Percentiles rank a stretch among this genome's conserved stretches.
phyloP scores from a whole-genome alignment of 1,284 basidiomycete species.

The Ceratobasidium sp. region DNA sequence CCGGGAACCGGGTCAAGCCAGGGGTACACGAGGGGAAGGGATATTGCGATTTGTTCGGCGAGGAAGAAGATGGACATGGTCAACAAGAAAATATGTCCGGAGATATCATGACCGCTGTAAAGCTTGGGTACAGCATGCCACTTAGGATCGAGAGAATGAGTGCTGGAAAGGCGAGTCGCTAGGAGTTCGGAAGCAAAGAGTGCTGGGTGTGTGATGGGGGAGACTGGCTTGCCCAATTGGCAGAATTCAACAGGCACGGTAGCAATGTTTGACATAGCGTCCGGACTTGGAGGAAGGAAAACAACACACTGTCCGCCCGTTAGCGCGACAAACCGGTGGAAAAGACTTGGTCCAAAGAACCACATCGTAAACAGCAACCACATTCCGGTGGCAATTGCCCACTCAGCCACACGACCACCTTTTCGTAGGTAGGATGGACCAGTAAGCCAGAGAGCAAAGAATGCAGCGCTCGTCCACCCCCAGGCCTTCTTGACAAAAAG shows the following conservation, averaged over 20 bases:
- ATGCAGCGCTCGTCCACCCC: conserved; percentile 88
- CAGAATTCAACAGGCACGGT: conserved; percentile 75
- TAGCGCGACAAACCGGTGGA: conserved; percentile 79
- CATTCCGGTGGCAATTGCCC: conserved; percentile 72
- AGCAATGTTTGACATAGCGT: conserved; percentile 60
- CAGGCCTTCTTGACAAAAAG: conserved; percentile 93
- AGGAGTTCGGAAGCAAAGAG: conserved; percentile 67
- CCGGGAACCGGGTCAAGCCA: conserved; percentile 45
- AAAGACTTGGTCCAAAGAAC: conserved; percentile 92
- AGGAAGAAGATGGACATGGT: conserved; percentile 87
- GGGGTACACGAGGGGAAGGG: conserved; percentile 62
- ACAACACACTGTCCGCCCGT: conserved; percentile 89
- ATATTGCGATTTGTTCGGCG: conserved; percentile 75
- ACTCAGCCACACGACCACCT: conserved; percentile 67
- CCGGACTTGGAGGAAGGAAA: conserved; percentile 63
- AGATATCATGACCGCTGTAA: conserved; percentile 91
- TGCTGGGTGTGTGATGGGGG: conserved; percentile 72
- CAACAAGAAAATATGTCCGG: conserved; percentile 94
- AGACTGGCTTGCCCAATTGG: conserved; percentile 66
- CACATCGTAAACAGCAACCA: conserved; percentile 87
- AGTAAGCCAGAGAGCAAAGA: conserved; percentile 72
- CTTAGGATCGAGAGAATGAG: conserved; percentile 33
- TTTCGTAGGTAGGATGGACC: conserved; percentile 65
- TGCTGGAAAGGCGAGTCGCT: conserved; percentile 45
- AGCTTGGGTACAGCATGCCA: conserved; percentile 59